Base-by-base conservation (phyloP, 2,329 filamentous ascomycete species). In the Teratosphaeria epicoccoides region DNA sequence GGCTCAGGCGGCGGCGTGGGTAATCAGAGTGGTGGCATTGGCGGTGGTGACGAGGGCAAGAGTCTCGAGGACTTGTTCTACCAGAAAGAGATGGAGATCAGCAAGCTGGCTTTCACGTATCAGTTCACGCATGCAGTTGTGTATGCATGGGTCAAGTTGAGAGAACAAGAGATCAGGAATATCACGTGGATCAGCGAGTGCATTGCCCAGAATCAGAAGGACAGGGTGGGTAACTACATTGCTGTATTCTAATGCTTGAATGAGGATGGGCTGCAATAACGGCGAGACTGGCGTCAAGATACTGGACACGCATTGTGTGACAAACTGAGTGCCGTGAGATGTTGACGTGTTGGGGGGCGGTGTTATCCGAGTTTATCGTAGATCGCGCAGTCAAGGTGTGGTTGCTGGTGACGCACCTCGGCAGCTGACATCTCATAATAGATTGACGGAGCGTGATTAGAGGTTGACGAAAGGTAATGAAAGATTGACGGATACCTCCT, bases 121-220 rank as follows among this genome's bases (percentile, higher is more conserved):
- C 93, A 98, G 69, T 98, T 98, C 70, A 95, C 89, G 12, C 89
- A 88, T 63, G 87, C 88, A 29, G 88, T 97, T 60, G 88, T 98
- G 48, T 98, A 97, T 68, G 89, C 89, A 17, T 98, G 93, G 93
- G 88, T 98, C 53, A 96, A 95, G 76, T 75, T 98, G 65, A 83
- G 90, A 69, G 93, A 98, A 73, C 93, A 97, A 90, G 93, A 98
- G 85, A 96, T 97, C 64, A 87, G 93, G 59, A 98, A 98, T 73
- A 95, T 98, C 66, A 97, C 93, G 49, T 98, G 93, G 93, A 98
- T 98, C 70, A 86, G 93, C 22, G 93, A 98, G 73, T 98, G 93
- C 74, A 98, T 98, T 79, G 93, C 93, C 51, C 93, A 98, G 74
- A 96, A 95, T 76, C 93, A 98, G 73, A 98, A 98, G 76, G 93